These are phyloP conservation scores for Erysimum pusillum DNA, from an alignment of 441 rosid genomes.

Conservation along the genomic window DNA sequence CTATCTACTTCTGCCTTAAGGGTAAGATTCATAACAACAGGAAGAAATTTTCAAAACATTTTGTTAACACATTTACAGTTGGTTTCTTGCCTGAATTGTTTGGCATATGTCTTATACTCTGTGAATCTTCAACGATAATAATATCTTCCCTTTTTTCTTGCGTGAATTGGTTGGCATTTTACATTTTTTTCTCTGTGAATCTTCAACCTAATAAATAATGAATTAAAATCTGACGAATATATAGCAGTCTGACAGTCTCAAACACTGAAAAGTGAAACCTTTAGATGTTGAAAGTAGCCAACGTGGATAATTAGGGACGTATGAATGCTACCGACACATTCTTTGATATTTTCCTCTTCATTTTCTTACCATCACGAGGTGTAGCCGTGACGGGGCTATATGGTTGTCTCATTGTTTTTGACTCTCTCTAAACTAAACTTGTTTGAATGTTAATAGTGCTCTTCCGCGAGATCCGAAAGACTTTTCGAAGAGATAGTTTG, in stretches of 20 bases:
- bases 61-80: not conserved
- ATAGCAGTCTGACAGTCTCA: not conserved
- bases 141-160: not conserved
- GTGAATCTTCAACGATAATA: conserved; percentile 18
- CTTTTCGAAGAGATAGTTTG: conserved; percentile 14
- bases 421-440: not conserved
- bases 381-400: not conserved
- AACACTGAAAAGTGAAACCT: conserved; percentile 10
- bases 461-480: conserved; percentile 16
- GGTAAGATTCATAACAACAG: conserved; percentile 30
- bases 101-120: not conserved
- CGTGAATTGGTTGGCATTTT: conserved; percentile 1
- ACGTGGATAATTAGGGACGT: not conserved
- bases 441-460: not conserved
- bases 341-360: not conserved
- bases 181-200: not conserved
- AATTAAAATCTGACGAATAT: too few species aligned
- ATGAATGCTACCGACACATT: conserved; percentile 13
- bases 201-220: not conserved
- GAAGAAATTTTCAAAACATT: conserved; percentile 5
- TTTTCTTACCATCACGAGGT: not conserved
- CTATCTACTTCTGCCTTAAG: conserved; percentile 13
- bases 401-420: conserved; percentile 5
- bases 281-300: not conserved
- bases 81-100: conserved; percentile 24